Evolutionary conservation across 352 stramenopile species (phyloP).

Genomic region (Lagenidium giganteum): DNA sequence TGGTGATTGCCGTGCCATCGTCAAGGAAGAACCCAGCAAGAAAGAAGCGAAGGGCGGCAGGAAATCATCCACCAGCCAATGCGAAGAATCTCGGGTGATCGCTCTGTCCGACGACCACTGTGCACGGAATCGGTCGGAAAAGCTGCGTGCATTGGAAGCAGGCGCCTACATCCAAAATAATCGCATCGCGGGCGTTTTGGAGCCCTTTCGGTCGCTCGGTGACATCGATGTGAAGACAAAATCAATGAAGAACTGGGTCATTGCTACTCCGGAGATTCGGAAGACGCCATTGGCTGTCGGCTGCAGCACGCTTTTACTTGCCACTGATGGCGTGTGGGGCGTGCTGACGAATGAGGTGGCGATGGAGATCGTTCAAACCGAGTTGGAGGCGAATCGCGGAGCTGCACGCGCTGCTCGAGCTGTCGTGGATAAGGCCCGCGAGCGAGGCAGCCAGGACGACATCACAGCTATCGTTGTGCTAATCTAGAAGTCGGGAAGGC

Average conservation of each 20-base stretch:
- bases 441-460: slow-evolving; percentile 59
- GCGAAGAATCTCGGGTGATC: slow-evolving; percentile 1
- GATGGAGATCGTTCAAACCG: slow-evolving; percentile 38
- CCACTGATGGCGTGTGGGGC: slow-evolving; percentile 73
- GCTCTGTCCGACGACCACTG: slow-evolving; percentile 73
- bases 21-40: slow-evolving; percentile 21
- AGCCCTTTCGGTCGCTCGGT: slow-evolving; percentile 80
- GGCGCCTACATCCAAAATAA: slow-evolving; percentile 67
- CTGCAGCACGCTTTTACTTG: slow-evolving; percentile 49
- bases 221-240: slow-evolving; percentile 79
- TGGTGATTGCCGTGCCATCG: slow-evolving; percentile 65
- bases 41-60: slow-evolving; percentile 17
- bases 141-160: slow-evolving; percentile 44
- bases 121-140: slow-evolving; percentile 48
- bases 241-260: slow-evolving; percentile 71
- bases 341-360: slow-evolving; percentile 56
- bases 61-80: background rate
- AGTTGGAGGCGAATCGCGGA: slow-evolving; percentile 20
- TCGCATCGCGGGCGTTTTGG: slow-evolving; percentile 70
- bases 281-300: slow-evolving; percentile 35
- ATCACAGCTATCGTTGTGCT: slow-evolving; percentile 54
- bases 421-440: slow-evolving; percentile 41
- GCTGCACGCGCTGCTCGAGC: slow-evolving; percentile 41
- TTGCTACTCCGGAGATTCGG: slow-evolving; percentile 61
- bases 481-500: too few relatives aligned